Conservation (phyloP, 257 asterid genomes). For the Cordia subcordata region DNA sequence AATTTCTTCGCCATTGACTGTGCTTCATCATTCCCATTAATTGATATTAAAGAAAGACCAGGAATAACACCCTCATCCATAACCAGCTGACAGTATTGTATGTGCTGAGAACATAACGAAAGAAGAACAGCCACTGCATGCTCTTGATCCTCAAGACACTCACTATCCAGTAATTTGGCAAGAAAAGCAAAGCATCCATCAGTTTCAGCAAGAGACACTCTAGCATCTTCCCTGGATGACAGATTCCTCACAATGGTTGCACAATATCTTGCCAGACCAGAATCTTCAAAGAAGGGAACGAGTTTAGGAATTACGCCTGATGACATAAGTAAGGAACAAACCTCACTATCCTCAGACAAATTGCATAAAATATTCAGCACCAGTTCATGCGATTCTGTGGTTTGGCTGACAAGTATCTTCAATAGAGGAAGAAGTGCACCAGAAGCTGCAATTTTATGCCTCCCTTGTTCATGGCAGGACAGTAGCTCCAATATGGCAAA, state of each 20-base stretch:
- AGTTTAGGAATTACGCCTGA: conserved; percentile 48
- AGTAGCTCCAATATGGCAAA: conserved; percentile 47
- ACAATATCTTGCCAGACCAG: conserved; percentile 20
- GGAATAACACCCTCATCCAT: conserved; percentile 75
- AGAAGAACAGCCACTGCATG: conserved; percentile 62
- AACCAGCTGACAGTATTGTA: conserved; percentile 40
- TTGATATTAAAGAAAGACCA: conserved; percentile 40
- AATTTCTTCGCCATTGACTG: conserved; percentile 65
- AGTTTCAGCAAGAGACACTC: conserved; percentile 43
- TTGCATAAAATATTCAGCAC: conserved; percentile 50
- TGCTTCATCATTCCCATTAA: conserved; percentile 55
- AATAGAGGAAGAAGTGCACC: conserved; percentile 45
- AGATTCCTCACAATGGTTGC: conserved; percentile 48
- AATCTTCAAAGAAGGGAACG: conserved; percentile 40
- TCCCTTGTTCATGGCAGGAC: conserved; percentile 33
- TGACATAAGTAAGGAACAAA: conserved; percentile 24
- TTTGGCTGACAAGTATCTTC: conserved; percentile 46
- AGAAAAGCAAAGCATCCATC: conserved; percentile 63
- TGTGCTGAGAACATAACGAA: conserved; percentile 53
- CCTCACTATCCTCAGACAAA: conserved; percentile 31
- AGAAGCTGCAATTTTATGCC: conserved; percentile 37
- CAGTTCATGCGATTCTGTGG: conserved; percentile 44
- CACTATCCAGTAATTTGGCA: conserved; percentile 51
- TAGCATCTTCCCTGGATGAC: conserved; percentile 33
- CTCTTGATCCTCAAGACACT: conserved; percentile 57